Percentiles rank a stretch among this genome's conserved stretches.
phyloP scores from a whole-genome alignment of 1,284 basidiomycete species.

The Cystobasidium sp. region DNA sequence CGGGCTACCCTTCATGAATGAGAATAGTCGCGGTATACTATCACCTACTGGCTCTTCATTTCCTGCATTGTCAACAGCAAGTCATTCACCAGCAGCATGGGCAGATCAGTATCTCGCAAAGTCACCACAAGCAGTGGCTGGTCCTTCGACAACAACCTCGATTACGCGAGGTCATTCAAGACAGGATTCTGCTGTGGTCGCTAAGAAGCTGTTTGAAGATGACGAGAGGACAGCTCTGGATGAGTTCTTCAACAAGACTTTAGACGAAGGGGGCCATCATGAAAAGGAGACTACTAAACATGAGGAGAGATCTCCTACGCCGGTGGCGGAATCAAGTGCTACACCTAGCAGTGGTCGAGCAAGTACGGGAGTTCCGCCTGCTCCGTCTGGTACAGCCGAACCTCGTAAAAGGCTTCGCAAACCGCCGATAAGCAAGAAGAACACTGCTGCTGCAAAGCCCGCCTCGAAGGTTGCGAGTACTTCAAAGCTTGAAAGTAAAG shows the following conservation, averaged over 20 bases:
- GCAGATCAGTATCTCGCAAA: constrained; percentile 10
- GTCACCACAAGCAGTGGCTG: constrained; percentile 1
- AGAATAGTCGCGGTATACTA: constrained; percentile 1
- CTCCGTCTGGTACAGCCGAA: background rate
- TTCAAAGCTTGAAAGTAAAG: background rate
- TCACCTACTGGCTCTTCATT: constrained; percentile 27
- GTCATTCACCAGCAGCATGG: constrained; percentile 17
- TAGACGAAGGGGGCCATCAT: constrained; percentile 5
- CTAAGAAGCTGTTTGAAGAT: constrained; percentile 30
- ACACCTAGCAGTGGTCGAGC: background rate
- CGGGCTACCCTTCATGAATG: constrained; percentile 22
- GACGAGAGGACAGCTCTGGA: constrained; percentile 32
- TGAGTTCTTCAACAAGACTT: constrained; percentile 31
- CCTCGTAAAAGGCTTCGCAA: background rate
- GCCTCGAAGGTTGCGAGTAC: background rate
- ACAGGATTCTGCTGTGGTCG: constrained; percentile 6
- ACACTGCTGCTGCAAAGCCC: background rate
- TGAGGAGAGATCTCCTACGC: background rate
- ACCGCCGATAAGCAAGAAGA: background rate
- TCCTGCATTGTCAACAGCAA: constrained; percentile 17
- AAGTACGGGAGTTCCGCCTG: background rate
- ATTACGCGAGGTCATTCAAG: constrained; percentile 3
- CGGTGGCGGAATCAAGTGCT: background rate
- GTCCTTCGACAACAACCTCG: background rate
- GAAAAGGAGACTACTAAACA: background rate